Evolutionary conservation across 106 monocot genomes (phyloP), one percentile per base, ranked within the genome.

Genomic region (Apostasia ramifera): DNA sequence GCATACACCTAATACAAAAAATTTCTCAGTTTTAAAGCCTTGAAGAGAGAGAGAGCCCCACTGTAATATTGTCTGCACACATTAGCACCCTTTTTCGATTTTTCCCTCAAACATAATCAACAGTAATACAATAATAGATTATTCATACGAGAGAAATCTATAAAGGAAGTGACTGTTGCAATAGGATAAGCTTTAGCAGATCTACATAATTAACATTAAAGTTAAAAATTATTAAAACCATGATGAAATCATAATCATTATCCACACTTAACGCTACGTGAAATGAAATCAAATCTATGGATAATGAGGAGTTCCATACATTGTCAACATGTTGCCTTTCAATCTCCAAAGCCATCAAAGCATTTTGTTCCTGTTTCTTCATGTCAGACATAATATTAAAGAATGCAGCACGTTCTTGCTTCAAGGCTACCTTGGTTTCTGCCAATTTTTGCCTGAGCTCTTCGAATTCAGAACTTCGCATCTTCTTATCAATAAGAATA

Each of bases 401-500:
- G 44, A 62, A 44, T 44, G 65, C 26, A 47, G 13, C 48, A 48
- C 62, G 44, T 43, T 65, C 65, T 48, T 1, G 47, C 43, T 65
- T 49, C 65, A 65, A 47, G 26, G 47, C 48, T 65, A 4, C 65
- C 48, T 14, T 47, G 48, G 65, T 48, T 65, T 65, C 48, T 7
- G 65, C 1, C 65, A 65, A 48, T 65, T 6, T 8, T 65, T 48
- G 6, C 48, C 65, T 48, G 65, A 65, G 65, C 65, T 65, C 47
- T 65, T 65, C 65, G 48, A 65, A 48, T 65, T 65, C 9, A 26
- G 65, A 65, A 38, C 47, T 37, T 48, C 1, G 65, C 48, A 48
- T 65, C 65, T 48, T 65, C 65, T 38, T 65, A 46, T 65, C 65
- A 38, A 65, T 65, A 47, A 65, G 65, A 1, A 65, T 46, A 48